Percentiles rank a stretch among this genome's conserved stretches.
phyloP scores from a whole-genome alignment of 805 yeast genomes.

The Metschnikowia aberdeeniae region DNA sequence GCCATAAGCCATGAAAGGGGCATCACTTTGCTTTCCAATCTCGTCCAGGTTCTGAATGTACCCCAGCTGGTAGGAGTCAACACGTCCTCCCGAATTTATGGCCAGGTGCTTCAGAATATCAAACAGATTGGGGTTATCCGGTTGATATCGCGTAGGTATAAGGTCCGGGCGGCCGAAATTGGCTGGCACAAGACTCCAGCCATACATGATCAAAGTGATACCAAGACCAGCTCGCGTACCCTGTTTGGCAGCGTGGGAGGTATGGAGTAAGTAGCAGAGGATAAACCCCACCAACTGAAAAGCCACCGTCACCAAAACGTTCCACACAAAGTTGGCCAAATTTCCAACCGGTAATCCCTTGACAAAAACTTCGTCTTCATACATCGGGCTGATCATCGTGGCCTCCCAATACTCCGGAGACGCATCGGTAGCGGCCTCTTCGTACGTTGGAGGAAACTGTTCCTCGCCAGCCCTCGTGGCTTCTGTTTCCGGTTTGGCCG shows the following conservation, averaged over 20 bases:
- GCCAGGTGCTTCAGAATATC: slow-evolving; percentile 28
- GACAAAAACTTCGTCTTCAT: slow-evolving; percentile 84
- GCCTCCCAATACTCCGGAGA: slow-evolving; percentile 98
- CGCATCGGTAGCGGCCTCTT: slow-evolving; percentile 90
- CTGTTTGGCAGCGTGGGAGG: slow-evolving; percentile 95
- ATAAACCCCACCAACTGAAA: slow-evolving; percentile 94
- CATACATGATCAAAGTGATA: slow-evolving; percentile 71
- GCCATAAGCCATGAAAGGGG: slow-evolving; percentile 55
- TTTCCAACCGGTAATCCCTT: slow-evolving; percentile 96
- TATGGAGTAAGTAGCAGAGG: slow-evolving; percentile 83
- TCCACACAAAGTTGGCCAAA: slow-evolving; percentile 86
- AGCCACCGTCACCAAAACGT: slow-evolving; percentile 78
- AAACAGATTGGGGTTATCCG: slow-evolving; percentile 31
- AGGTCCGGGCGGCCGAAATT: slow-evolving; percentile 36
- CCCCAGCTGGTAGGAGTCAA: slow-evolving; percentile 30
- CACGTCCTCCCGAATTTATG: slow-evolving; percentile 21
- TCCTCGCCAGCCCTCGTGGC: slow-evolving; percentile 37
- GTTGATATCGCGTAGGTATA: slow-evolving; percentile 31
- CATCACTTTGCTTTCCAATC: slow-evolving; percentile 2
- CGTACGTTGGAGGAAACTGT: slow-evolving; percentile 78
- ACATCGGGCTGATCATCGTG: slow-evolving; percentile 72
- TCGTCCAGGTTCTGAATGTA: slow-evolving; percentile 30
- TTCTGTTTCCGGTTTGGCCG: slow-evolving; percentile 78
- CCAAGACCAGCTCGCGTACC: slow-evolving; percentile 95
- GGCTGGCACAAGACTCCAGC: slow-evolving; percentile 35